Percentiles rank a stretch among this genome's conserved stretches.
phyloP scores from a whole-genome alignment of 139 green algal species.

The Penium margaritaceum region DNA sequence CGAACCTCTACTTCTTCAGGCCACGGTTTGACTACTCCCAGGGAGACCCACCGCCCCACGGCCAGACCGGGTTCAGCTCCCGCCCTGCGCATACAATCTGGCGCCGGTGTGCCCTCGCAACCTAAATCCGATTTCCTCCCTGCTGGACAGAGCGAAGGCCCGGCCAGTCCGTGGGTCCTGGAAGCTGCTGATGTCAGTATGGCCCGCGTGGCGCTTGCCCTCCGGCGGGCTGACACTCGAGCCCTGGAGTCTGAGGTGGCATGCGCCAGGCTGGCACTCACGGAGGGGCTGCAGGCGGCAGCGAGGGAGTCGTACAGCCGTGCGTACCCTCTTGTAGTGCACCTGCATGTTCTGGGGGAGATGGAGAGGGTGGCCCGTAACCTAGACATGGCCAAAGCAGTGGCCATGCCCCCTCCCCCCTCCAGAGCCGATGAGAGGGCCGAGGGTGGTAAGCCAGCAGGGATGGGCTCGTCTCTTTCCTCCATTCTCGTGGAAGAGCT shows the following conservation, averaged over 20 bases:
- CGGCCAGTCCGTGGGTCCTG: no score
- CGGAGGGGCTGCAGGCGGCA: conserved; percentile 62
- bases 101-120: not conserved
- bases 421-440: not conserved
- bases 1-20: not conserved
- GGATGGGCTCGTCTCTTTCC: not conserved
- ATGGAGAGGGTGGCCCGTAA: conserved; percentile 33
- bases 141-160: no score
- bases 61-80: not conserved
- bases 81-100: no score
- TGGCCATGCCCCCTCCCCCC: no score
- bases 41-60: no score
- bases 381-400: not conserved
- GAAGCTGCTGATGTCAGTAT: no score
- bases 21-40: no score
- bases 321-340: conserved; percentile 76
- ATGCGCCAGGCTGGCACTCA: not conserved
- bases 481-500: no score
- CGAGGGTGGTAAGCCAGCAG: not conserved
- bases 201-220: not conserved
- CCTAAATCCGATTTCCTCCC: no score
- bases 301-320: conserved; percentile 76
- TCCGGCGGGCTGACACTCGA: not conserved
- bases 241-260: not conserved
- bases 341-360: conserved; percentile 78